phyloP scores from a whole-genome alignment of 352 stramenopile genomes.

The Peronosclerospora sorghi region DNA sequence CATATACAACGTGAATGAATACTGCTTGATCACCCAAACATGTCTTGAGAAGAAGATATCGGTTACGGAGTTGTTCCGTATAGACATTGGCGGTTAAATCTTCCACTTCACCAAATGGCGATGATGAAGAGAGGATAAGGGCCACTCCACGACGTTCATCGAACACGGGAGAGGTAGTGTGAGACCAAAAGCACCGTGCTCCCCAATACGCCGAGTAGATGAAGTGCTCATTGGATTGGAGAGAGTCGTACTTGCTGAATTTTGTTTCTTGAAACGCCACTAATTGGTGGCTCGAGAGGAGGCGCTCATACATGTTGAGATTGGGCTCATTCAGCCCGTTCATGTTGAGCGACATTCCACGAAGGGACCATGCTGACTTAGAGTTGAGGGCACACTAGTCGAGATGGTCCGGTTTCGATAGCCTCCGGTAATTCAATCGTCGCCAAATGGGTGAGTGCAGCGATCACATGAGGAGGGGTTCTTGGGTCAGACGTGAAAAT shows the following conservation, averaged over 20 bases:
- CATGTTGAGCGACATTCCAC: conserved; percentile 8
- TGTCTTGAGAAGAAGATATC: conserved; percentile 9
- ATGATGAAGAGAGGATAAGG: conserved; percentile 4
- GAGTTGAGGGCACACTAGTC: no score
- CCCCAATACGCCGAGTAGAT: conserved; percentile 6
- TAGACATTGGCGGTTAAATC: conserved; percentile 4
- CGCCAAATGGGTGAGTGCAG: no score
- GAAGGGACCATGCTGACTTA: conserved; percentile 1
- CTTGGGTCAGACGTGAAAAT: no score
- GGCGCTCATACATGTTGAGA: conserved; percentile 3
- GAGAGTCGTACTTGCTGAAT: conserved; percentile 6
- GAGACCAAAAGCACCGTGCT: conserved; percentile 8
- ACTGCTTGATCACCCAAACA: neutral
- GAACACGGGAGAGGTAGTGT: conserved; percentile 6
- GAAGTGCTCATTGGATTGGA: conserved; percentile 6
- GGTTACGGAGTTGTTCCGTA: neutral
- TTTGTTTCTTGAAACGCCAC: conserved; percentile 12
- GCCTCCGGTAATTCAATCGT: no score
- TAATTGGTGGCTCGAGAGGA: conserved; percentile 8
- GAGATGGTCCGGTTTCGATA: no score
- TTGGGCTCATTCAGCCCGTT: conserved; percentile 4
- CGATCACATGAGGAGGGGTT: no score
- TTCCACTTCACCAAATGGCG: conserved; percentile 2
- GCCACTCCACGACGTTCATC: conserved; percentile 3
- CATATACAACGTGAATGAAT: conserved; percentile 8